Conservation (phyloP, 129 eudicot species). For the Dittrichia graveolens region DNA sequence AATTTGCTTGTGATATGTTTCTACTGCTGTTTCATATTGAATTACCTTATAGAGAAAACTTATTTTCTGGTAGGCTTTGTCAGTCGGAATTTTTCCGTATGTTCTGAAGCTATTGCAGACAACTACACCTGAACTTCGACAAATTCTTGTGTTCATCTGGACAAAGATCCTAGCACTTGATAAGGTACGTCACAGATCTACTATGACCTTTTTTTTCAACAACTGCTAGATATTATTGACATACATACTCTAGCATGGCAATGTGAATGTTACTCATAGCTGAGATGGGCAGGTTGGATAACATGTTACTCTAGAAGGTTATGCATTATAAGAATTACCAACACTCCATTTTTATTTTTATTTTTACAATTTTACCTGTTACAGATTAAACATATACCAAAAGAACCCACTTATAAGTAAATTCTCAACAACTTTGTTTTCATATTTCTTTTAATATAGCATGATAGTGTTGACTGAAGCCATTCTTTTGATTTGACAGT, state of each 20-base stretch:
- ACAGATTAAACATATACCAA: background rate
- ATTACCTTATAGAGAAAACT: background rate
- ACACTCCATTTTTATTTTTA: background rate
- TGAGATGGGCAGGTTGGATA: background rate
- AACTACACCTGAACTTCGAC: constrained; percentile 90
- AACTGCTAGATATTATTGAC: background rate
- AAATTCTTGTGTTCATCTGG: constrained; percentile 97
- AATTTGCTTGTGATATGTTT: background rate
- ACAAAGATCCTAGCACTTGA: constrained; percentile 97
- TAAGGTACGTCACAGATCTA: constrained; percentile 49
- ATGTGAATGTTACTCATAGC: background rate
- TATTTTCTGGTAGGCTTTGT: constrained; percentile 73
- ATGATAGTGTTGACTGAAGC: constrained; percentile 14
- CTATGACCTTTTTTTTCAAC: background rate
- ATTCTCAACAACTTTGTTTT: background rate
- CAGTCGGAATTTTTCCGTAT: constrained; percentile 97
- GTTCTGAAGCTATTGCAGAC: constrained; percentile 91
- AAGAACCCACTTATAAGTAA: background rate
- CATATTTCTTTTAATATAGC: constrained; percentile 11
- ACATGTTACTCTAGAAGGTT: background rate
- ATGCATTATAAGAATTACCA: background rate
- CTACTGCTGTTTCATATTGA: constrained; percentile 4
- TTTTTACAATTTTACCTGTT: background rate
- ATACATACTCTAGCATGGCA: background rate
- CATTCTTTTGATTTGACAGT: constrained; percentile 46